phyloP scores from a whole-genome alignment of 2,329 filamentous ascomycete genomes.

The Lecanicillium sp. region DNA sequence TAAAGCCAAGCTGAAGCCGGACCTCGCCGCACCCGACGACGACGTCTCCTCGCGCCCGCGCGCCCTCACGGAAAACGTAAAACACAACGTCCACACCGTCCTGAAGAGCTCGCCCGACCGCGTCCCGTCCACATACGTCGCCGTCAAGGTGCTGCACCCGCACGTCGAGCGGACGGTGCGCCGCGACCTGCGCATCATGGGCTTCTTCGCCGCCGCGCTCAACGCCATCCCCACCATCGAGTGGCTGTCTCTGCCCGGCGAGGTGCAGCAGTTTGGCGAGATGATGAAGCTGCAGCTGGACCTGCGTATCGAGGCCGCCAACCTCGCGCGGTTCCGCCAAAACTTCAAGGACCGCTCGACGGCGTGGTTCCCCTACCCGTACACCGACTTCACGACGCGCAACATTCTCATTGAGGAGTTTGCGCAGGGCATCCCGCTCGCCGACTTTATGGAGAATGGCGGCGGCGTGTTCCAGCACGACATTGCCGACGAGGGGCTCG shows the following conservation, averaged over 20 bases:
- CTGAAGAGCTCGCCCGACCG: constrained; percentile 80
- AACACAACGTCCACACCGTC: constrained; percentile 74
- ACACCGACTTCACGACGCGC: constrained; percentile 84
- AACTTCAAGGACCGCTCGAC: constrained; percentile 87
- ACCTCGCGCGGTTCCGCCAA: constrained; percentile 77
- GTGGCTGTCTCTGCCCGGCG: constrained; percentile 93
- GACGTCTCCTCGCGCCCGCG: constrained; percentile 36
- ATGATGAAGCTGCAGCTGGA: constrained; percentile 99
- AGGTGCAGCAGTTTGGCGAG: constrained; percentile 87
- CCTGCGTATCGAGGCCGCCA: constrained; percentile 87
- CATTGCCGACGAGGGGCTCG: constrained; percentile 88
- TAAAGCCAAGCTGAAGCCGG: constrained; percentile 81
- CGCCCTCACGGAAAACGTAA: constrained; percentile 61
- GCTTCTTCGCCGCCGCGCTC: constrained; percentile 75
- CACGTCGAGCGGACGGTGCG: constrained; percentile 81
- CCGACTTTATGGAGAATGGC: constrained; percentile 84
- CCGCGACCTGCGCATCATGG: constrained; percentile 91
- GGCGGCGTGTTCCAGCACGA: constrained; percentile 90
- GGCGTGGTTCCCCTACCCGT: constrained; percentile 95
- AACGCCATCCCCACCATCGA: constrained; percentile 90
- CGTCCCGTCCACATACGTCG: constrained; percentile 86
- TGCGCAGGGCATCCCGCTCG: constrained; percentile 85
- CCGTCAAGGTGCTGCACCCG: constrained; percentile 92
- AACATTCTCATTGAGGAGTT: constrained; percentile 94
- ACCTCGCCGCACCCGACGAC: constrained; percentile 58